Conservation (phyloP, 2,329 filamentous ascomycete species). For the Fusarium staphyleae region DNA sequence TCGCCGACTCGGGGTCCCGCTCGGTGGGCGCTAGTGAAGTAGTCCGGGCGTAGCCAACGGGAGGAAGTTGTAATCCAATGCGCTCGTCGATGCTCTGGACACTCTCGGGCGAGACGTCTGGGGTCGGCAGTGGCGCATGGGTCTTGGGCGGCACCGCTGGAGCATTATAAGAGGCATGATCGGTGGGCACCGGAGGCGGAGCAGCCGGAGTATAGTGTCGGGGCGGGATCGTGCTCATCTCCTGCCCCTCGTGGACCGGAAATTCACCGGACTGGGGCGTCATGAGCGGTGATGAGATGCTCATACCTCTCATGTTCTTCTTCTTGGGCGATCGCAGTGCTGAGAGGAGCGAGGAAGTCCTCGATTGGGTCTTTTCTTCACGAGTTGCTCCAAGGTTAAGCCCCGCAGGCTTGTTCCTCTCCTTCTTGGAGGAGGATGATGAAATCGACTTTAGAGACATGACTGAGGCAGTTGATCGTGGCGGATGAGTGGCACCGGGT, state of each 20-base stretch:
- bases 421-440: constrained; percentile 52
- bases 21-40: constrained; percentile 51
- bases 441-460: constrained; percentile 41
- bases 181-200: constrained; percentile 62
- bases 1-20: constrained; percentile 59
- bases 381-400: constrained; percentile 55
- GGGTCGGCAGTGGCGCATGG: constrained; percentile 38
- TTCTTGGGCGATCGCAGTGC: constrained; percentile 67
- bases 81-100: constrained; percentile 63
- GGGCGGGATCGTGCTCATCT: constrained; percentile 65
- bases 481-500: constrained; percentile 39
- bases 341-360: constrained; percentile 65
- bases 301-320: constrained; percentile 60
- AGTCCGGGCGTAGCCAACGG: constrained; percentile 47
- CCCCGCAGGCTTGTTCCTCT: constrained; percentile 57
- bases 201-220: constrained; percentile 64
- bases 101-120: constrained; percentile 51
- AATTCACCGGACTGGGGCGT: constrained; percentile 69
- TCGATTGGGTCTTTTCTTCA: constrained; percentile 61
- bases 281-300: constrained; percentile 71
- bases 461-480: constrained; percentile 29
- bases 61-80: constrained; percentile 52
- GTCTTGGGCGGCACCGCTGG: constrained; percentile 36
- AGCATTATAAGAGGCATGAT: constrained; percentile 49
- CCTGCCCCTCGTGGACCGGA: constrained; percentile 60